Evolutionary conservation across 176 grass and related monocot species (phyloP).

Genomic region (Oryza coarctata): DNA sequence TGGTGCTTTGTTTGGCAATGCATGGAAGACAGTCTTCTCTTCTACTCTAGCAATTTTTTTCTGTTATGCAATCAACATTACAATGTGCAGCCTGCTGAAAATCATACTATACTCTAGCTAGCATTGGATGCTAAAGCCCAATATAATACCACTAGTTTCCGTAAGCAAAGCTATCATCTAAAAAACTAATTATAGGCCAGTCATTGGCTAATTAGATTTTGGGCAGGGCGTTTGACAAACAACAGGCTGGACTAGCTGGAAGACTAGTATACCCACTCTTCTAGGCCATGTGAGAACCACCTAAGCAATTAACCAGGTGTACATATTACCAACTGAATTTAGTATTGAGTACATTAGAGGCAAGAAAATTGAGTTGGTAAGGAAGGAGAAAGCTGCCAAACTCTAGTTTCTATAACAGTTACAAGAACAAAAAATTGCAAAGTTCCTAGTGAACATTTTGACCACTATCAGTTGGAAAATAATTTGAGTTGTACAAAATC

Average conservation of each 20-base stretch:
- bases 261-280: conserved; percentile 7
- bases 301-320: neutral
- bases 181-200: neutral
- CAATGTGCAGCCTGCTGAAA: neutral
- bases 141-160: neutral
- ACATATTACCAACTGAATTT: neutral
- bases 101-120: neutral
- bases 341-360: neutral
- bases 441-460: neutral
- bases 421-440: neutral
- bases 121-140: conserved; percentile 24
- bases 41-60: too few species aligned
- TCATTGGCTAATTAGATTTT: neutral
- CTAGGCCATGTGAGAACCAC: conserved; percentile 16
- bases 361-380: neutral
- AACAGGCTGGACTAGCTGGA: neutral
- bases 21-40: too few species aligned
- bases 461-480: neutral
- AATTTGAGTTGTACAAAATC: neutral
- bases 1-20: neutral
- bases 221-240: conserved; percentile 23
- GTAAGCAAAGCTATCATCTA: too few species aligned
- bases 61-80: too few species aligned
- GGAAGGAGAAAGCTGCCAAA: neutral
- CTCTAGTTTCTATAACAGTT: neutral